Base-by-base conservation (phyloP, 257 asterid genomes). In the Coffea eugenioides region DNA sequence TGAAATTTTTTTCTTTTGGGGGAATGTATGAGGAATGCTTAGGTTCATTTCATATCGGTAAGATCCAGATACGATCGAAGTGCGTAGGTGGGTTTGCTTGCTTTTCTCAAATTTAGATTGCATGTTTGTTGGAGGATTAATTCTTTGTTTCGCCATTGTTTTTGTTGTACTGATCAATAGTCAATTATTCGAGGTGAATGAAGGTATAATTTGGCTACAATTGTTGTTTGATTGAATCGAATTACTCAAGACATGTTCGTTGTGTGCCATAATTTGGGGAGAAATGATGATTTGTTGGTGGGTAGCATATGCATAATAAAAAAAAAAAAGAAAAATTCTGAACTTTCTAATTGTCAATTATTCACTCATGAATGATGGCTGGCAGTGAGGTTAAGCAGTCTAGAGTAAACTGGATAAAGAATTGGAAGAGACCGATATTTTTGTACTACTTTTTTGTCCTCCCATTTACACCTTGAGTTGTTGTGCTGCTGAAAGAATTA, bases 21-120 rank as follows among this genome's bases (percentile, higher is more conserved):
- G 43, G 43, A 4, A 2, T 39, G 71, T 9, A 77, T 20, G 65
- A 74, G 76, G 80, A 72, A 70, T 56, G 64, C 59, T 77, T 74
- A 71, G 65, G 71, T 86, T 79, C 82, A 76, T 77, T 86, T 86
- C 80, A 39, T 39, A 39, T 48, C 13, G 86, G 69, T 81, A 83
- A 81, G 89, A 84, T 89, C 86, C 81, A 78, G 93, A 88, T 84
- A 82, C 84, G 85, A 68, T 70, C 43, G 65, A 71, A 71, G 71
- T 74, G 69, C 71, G 36, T 0, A 62, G 68, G 93, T 87, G 71
- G 82, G 90, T 65, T 82, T 59, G 72, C 76, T 77, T 79, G 69
- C 61, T 21, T 80, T 80, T 78, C 71, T 14, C 69, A 62, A 49
- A 69, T 64, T 71, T 14, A 25, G 31, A 16, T 77, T 36, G 25